Conservation (phyloP, 257 asterid species). For the Scutellaria baicalensis region DNA sequence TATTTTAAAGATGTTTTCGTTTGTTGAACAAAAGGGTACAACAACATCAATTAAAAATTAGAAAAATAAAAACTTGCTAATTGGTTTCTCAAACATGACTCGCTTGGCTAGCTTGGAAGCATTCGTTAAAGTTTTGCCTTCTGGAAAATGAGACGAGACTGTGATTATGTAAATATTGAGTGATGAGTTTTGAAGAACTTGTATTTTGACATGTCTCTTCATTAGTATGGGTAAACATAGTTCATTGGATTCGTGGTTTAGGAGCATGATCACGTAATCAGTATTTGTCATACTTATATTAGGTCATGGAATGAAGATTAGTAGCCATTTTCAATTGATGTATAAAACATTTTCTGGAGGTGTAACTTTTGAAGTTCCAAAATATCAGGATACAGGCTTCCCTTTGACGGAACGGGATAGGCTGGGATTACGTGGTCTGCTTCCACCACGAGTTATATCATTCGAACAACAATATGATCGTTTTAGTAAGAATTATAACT, state of each 20-base stretch:
- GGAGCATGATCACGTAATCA: neutral
- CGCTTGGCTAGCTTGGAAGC: neutral
- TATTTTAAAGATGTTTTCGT: neutral
- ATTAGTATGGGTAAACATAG: neutral
- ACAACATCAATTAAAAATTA: neutral
- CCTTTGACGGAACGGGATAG: slow-evolving; percentile 95
- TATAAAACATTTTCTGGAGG: neutral
- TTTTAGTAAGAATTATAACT: slow-evolving; percentile 64
- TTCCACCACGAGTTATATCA: slow-evolving; percentile 97
- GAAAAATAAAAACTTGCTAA: neutral
- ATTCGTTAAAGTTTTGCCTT: neutral
- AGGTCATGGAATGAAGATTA: neutral
- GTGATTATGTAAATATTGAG: neutral
- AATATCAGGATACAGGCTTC: slow-evolving; percentile 89
- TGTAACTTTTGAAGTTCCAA: slow-evolving; percentile 10
- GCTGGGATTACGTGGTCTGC: slow-evolving; percentile 93
- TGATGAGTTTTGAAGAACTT: neutral
- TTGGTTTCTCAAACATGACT: neutral
- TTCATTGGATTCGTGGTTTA: neutral
- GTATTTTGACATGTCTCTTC: neutral
- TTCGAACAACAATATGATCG: slow-evolving; percentile 96
- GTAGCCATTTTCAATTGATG: neutral
- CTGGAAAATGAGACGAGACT: neutral
- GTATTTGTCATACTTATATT: neutral
- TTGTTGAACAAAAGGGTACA: slow-evolving; percentile 1